Evolutionary conservation across 2,329 filamentous ascomycete species (phyloP).

Genomic region (Cadophora sp.): DNA sequence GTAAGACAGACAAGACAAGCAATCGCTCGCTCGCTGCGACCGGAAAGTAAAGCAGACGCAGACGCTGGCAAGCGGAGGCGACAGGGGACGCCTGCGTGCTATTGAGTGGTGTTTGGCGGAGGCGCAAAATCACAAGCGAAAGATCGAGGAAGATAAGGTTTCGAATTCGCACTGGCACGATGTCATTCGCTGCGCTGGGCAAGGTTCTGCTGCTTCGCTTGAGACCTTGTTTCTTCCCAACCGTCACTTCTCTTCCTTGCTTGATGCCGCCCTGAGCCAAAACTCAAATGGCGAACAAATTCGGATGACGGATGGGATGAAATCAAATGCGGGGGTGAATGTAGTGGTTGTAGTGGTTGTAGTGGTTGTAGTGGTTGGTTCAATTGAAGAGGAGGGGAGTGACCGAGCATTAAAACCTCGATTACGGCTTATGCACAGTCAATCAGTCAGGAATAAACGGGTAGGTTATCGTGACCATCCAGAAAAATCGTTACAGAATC

Average conservation of each 20-base stretch:
- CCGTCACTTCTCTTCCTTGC: background rate
- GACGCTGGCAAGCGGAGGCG: slow-evolving; percentile 14
- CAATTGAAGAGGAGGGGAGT: background rate
- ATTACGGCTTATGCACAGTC: slow-evolving; percentile 13
- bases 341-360: background rate
- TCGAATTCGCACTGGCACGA: slow-evolving; percentile 2
- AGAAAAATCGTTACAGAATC: slow-evolving; percentile 12
- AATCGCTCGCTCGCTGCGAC: slow-evolving; percentile 4
- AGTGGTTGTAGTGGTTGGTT: background rate
- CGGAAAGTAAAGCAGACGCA: background rate
- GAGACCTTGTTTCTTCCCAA: slow-evolving; percentile 5
- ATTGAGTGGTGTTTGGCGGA: slow-evolving; percentile 6
- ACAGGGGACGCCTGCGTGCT: background rate
- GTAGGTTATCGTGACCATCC: background rate
- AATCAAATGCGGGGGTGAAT: background rate
- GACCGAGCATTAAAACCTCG: background rate
- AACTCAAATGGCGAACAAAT: background rate
- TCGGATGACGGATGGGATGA: slow-evolving; percentile 2
- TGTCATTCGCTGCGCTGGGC: slow-evolving; percentile 11
- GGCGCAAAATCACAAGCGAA: slow-evolving; percentile 1
- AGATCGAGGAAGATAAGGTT: slow-evolving; percentile 6
- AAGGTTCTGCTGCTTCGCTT: slow-evolving; percentile 16
- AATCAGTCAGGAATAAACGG: background rate
- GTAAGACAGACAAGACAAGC: background rate
- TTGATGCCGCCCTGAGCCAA: slow-evolving; percentile 2